These are phyloP conservation scores for Bipolaris bicolor DNA, from an alignment of 2,329 filamentous ascomycete species.

Conservation along the genomic window DNA sequence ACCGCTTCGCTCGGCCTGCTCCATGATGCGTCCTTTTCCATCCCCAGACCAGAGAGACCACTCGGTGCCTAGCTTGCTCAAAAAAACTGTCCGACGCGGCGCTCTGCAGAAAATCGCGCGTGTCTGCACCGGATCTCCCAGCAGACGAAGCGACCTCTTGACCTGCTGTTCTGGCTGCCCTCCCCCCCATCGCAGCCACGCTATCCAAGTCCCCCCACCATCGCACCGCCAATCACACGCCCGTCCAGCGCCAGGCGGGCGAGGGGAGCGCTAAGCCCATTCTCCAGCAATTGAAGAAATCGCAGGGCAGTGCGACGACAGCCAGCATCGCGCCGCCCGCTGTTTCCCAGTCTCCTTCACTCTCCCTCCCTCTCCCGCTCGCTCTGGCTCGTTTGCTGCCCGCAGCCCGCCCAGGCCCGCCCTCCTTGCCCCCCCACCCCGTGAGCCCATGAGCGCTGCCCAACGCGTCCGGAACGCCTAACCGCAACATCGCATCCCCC, in stretches of 20 bases:
- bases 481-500: constrained; percentile 26
- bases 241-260: constrained; percentile 32
- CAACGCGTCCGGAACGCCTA: constrained; percentile 37
- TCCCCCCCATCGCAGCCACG: constrained; percentile 13
- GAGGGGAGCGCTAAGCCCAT: constrained; percentile 45
- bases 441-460: constrained; percentile 37
- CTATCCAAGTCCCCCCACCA: constrained; percentile 19
- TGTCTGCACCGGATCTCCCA: background rate
- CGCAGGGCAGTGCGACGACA: constrained; percentile 33
- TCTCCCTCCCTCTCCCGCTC: background rate
- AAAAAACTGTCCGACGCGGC: background rate
- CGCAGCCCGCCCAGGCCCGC: background rate
- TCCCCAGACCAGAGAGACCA: background rate
- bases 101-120: background rate
- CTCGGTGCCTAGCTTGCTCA: background rate
- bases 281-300: constrained; percentile 46
- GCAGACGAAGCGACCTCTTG: background rate
- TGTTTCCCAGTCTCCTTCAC: background rate
- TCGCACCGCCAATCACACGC: constrained; percentile 39
- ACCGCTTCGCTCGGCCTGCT: constrained; percentile 13
- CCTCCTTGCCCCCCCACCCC: background rate
- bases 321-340: constrained; percentile 19
- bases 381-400: background rate
- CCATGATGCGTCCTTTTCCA: background rate
- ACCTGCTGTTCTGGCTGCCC: background rate